Evolutionary conservation across 1,284 basidiomycete species (phyloP), one percentile per base, ranked within the genome.

Genomic region (Meira miltonrushii): DNA sequence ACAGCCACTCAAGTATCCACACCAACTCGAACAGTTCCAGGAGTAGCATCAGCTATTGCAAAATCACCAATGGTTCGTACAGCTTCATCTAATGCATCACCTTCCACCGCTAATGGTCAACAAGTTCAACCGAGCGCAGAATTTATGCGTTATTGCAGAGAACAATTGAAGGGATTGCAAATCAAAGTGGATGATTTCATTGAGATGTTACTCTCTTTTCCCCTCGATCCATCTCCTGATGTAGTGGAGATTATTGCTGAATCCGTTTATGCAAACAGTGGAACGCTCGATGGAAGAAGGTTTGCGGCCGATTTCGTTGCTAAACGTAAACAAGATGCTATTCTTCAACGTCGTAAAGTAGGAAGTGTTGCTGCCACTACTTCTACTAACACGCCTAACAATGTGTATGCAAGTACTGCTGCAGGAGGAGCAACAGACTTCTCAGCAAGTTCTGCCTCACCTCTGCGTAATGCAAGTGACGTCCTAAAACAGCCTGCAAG

Each of bases 231-330:
- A 1, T 60, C 63, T 17, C 65, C 72, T 12, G 75, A 77, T n/a
- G 74, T 78, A 41, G 62, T 74, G 9, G 77, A 76, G 56, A 75
- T 79, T 41, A 77, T 79, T 39, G 75, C 77, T 17, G 77, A 79
- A 43, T 67, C 67, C 28, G 75, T 98, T 58, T 98, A 98, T 76
- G 88, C 90, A 41, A 92, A 89, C 72, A 92, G 89, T 70, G 89
- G 90, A 23, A 98, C 90, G 1, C 84, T 99, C 43, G 92, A 98
- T 72, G 95, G 95, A 0, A 84, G 93, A 56, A 85, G 93, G 33
- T 98, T 98, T 73, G 92, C 92, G 1, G 82, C 87, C 5, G 92
- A 97, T 71, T 98, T 93, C 74, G 86, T 92, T 52, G 85, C 82
- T 62, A 89, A 85, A 78, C 86, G 93, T 58, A 95, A 93, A 81